A percentile compares a stretch with the other conserved stretches of the same genome.
phyloP scores from a whole-genome alignment of 495 filamentous ascomycete species.

The Tuber umbilicatum region DNA sequence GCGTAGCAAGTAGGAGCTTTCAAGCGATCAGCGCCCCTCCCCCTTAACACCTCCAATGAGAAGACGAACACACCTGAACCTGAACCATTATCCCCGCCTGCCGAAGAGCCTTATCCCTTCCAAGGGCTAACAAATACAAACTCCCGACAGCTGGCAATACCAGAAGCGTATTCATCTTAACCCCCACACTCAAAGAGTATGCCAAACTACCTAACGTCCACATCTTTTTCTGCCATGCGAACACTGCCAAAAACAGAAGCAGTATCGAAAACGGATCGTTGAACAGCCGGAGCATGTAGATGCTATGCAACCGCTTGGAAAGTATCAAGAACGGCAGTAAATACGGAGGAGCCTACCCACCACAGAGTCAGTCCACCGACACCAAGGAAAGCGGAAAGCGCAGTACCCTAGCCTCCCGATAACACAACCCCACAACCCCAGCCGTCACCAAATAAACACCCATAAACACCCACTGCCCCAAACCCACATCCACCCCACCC shows the following conservation, averaged over 20 bases:
- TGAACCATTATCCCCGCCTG: conserved; percentile 65
- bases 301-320: conserved; percentile 87
- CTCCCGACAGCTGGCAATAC: conserved; percentile 71
- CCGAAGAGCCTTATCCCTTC: conserved; percentile 55
- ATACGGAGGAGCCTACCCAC: conserved; percentile 68
- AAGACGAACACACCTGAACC: conserved; percentile 54
- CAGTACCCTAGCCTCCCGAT: conserved; percentile 61
- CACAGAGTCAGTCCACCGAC: conserved; percentile 3
- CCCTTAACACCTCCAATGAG: conserved; percentile 6
- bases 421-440: conserved; percentile 71
- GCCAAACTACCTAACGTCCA: conserved; percentile 65
- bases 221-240: conserved; percentile 60
- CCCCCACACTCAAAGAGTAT: conserved; percentile 72
- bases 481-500: conserved; percentile 64
- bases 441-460: conserved; percentile 69
- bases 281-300: conserved; percentile 87
- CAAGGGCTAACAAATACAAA: conserved; percentile 62
- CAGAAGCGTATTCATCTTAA: conserved; percentile 90
- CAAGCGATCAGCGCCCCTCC: conserved; percentile 37
- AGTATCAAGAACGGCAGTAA: conserved; percentile 79
- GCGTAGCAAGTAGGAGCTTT: conserved; percentile 57
- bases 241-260: conserved; percentile 74
- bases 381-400: conserved; percentile 17
- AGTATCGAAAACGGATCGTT: conserved; percentile 86
- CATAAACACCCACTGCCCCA: conserved; percentile 75